Base-by-base conservation (phyloP, 345 rosid species). In the Nasturtium officinale region DNA sequence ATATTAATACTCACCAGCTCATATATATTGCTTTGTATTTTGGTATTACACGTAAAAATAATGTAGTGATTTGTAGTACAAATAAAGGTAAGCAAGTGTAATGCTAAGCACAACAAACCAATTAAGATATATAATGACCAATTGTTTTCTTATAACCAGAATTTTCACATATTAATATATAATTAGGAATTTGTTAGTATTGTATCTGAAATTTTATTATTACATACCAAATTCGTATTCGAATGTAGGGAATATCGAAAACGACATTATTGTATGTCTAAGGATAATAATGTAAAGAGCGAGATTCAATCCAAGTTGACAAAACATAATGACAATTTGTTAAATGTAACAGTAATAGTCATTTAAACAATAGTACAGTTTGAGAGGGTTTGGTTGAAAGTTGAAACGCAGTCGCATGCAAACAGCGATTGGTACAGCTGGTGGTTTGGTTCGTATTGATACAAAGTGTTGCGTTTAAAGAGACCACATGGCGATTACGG, bases 401-500 rank as follows among this genome's bases (percentile, higher is more conserved):
- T 10, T 10, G 30, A 43, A 68, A 75, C 51, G 69, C 74, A 71
- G 38, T 15, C 28, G 75, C 50, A 71, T 73, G 59, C 42, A 57
- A 11, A 65, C 17, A 51, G 17, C 60, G 74, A 59, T 23, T 52
- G 61, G 58, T 61, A 68, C 58, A 75, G 79, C 74, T 75, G 69
- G 74, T 69, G 40, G 51, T 67, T 68, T 61, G 74, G 50, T 52
- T 61, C 33, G 63, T 52, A 61, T 67, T 67, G 69, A 75, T 32
- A 68, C 69, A 54, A 53, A 76, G 58, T 63, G 75, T 76, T 76
- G 79, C 70, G 79, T 61, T 69, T 69, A 9, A 61, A 69, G 75
- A 69, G 79, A 76, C 79, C 79, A 76, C 75, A 68, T 76, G 79
- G 75, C 70, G 51, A 53, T 74, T 74, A 72, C 35, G 78, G 21